These are phyloP conservation scores for Carex littledalei DNA, from an alignment of 176 grass and related monocot species.

Conservation along the genomic window DNA sequence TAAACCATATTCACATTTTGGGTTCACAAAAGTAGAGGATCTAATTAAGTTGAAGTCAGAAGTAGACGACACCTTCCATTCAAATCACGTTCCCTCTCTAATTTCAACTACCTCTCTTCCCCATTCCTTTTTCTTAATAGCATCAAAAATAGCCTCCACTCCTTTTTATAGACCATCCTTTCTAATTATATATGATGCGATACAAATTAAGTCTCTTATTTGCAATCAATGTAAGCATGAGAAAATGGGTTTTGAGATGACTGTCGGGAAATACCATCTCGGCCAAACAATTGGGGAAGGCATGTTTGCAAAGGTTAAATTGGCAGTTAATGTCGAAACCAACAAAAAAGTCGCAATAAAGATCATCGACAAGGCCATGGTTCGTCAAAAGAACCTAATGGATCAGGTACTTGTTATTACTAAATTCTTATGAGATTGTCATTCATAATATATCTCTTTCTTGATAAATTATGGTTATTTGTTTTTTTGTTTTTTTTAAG, in stretches of 20 bases:
- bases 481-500: conserved; percentile 26
- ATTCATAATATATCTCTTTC: background rate
- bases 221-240: background rate
- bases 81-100: conserved; percentile 32
- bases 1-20: conserved; percentile 2
- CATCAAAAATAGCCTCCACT: background rate
- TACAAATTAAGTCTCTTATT: background rate
- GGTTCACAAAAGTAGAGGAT: conserved; percentile 21
- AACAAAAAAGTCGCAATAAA: conserved; percentile 44
- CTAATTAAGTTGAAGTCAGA: background rate
- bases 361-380: conserved; percentile 53
- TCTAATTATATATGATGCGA: conserved; percentile 10
- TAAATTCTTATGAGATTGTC: background rate
- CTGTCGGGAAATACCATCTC: conserved; percentile 49
- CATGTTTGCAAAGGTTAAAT: conserved; percentile 63
- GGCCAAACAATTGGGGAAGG: conserved; percentile 63
- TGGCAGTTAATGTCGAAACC: conserved; percentile 40
- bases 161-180: background rate
- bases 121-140: background rate
- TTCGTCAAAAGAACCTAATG: conserved; percentile 53
- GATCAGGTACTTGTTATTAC: conserved; percentile 33
- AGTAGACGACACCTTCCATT: conserved; percentile 34
- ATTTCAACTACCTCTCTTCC: conserved; percentile 35
- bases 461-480: background rate
- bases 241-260: conserved; percentile 32